Evolutionary conservation across 495 filamentous ascomycete genomes (phyloP).

Genomic region (Lentithecium fluviatile): DNA sequence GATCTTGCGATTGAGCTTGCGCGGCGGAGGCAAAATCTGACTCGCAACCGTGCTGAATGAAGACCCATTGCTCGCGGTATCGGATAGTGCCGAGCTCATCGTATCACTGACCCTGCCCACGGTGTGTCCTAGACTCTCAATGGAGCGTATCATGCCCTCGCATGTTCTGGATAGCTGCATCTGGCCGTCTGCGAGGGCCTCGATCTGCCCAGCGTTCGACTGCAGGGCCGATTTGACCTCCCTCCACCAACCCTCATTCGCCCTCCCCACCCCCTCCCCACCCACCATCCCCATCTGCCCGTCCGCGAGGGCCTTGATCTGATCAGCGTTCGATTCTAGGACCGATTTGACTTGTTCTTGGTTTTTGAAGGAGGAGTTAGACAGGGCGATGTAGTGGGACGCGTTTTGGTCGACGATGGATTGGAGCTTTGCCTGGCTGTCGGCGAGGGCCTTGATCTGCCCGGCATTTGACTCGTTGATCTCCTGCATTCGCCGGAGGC

Average conservation of each 20-base stretch:
- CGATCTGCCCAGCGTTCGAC: too few relatives aligned
- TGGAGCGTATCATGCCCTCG: conserved; percentile 13
- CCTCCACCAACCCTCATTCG: too few relatives aligned
- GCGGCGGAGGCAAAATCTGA: conserved; percentile 17
- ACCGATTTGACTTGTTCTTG: conserved; percentile 16
- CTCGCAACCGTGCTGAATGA: conserved; percentile 7
- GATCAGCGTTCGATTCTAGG: conserved; percentile 13
- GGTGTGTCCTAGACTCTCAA: conserved; percentile 10
- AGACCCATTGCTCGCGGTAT: background rate
- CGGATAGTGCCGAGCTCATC: too few relatives aligned
- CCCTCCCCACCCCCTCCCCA: too few relatives aligned
- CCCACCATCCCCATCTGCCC: too few relatives aligned
- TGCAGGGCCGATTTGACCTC: too few relatives aligned
- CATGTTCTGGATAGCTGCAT: conserved; percentile 9
- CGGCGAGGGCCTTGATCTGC: conserved; percentile 32
- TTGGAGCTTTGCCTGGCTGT: conserved; percentile 22
- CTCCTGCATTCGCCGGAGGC: conserved; percentile 31
- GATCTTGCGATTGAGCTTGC: conserved; percentile 25
- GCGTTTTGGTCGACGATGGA: conserved; percentile 17
- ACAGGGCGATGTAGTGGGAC: conserved; percentile 25
- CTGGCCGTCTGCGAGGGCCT: conserved; percentile 12
- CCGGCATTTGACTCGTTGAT: conserved; percentile 28
- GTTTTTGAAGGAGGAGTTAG: conserved; percentile 19
- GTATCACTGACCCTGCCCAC: conserved; percentile 7
- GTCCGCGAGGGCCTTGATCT: conserved; percentile 13